A percentile compares a stretch with the other conserved stretches of the same genome.
Evolutionary conservation across 345 rosid genomes (phyloP).

Genomic region (Salix koriyanagi): DNA sequence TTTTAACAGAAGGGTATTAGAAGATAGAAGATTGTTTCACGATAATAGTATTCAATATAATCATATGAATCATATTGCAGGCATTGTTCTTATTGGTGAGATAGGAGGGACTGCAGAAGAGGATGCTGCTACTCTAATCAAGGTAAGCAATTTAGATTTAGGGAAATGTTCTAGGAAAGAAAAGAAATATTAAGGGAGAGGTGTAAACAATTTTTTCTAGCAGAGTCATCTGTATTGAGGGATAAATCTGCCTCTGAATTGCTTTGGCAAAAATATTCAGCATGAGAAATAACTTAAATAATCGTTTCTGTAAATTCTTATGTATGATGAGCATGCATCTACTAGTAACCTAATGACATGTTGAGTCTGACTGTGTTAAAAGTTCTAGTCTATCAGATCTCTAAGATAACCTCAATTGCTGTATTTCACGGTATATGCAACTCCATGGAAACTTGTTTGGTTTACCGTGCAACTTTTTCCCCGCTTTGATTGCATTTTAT

Average conservation of each 20-base stretch:
- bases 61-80: conserved; percentile 28
- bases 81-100: conserved; percentile 88
- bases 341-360: no score
- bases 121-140: conserved; percentile 85
- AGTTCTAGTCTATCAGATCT: background rate
- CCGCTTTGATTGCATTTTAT: background rate
- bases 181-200: background rate
- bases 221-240: no score
- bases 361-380: background rate
- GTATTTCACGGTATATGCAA: no score
- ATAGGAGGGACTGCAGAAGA: conserved; percentile 99
- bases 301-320: background rate
- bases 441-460: no score
- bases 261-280: no score
- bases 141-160: conserved; percentile 37
- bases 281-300: no score
- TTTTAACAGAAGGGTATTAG: no score
- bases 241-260: no score
- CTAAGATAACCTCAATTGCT: no score
- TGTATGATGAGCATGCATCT: background rate
- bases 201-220: background rate
- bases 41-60: no score
- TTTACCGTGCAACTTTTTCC: no score
- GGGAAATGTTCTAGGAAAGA: background rate
- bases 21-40: no score